Conservation (phyloP, 2,329 filamentous ascomycete species). For the Thelonectria rubi region DNA sequence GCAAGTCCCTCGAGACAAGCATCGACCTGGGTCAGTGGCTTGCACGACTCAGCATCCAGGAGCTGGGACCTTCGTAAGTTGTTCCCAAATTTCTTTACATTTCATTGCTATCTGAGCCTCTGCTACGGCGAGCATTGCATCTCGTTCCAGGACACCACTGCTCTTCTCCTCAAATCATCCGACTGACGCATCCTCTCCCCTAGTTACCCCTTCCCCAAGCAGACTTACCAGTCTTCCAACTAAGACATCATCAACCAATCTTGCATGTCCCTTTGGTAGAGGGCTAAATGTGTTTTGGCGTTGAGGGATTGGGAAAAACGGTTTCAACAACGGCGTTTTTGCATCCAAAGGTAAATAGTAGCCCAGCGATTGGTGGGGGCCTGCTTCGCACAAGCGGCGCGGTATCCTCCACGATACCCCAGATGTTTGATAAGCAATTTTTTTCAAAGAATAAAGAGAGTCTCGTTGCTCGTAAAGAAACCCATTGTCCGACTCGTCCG, state of each 20-base stretch:
- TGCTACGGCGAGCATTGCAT: conserved; percentile 26
- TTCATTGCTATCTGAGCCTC: conserved; percentile 29
- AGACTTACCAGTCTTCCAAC: conserved; percentile 69
- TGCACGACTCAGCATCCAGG: conserved; percentile 90
- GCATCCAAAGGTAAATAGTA: conserved; percentile 46
- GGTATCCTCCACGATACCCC: conserved; percentile 56
- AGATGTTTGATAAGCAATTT: conserved; percentile 43
- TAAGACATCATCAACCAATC: conserved; percentile 41
- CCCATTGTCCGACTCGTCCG: conserved; percentile 26
- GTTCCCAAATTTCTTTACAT: conserved; percentile 26
- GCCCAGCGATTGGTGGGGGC: conserved; percentile 38
- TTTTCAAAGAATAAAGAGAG: conserved; percentile 40
- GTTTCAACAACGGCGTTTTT: conserved; percentile 65
- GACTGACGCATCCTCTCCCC: conserved; percentile 31
- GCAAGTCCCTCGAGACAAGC: conserved; percentile 78
- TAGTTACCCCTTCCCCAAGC: conserved; percentile 85
- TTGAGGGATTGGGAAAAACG: conserved; percentile 56
- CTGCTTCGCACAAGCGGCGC: conserved; percentile 47
- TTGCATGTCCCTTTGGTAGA: conserved; percentile 37
- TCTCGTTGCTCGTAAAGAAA: conserved; percentile 38
- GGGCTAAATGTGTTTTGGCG: conserved; percentile 50
- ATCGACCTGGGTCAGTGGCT: conserved; percentile 98
- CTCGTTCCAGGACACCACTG: conserved; percentile 28
- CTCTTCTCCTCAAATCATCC: conserved; percentile 16
- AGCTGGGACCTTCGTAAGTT: conserved; percentile 94